These are phyloP conservation scores for Onygena corvina DNA, from an alignment of 2,329 filamentous ascomycete genomes.

Conservation along the genomic window DNA sequence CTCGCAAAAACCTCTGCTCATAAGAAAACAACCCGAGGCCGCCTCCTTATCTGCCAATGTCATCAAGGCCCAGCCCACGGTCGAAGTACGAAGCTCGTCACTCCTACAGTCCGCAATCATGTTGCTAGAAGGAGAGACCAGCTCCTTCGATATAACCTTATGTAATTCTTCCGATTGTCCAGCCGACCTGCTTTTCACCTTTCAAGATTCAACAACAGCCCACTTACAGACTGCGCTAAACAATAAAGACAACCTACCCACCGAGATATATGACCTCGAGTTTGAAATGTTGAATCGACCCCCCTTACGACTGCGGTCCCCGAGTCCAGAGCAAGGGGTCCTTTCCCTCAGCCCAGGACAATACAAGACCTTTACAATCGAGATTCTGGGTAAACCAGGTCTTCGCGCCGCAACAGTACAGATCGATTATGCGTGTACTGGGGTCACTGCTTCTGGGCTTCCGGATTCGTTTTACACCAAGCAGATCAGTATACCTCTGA, in stretches of 20 bases:
- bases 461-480: constrained; percentile 69
- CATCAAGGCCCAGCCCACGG: constrained; percentile 64
- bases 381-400: constrained; percentile 75
- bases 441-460: constrained; percentile 54
- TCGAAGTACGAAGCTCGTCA: constrained; percentile 63
- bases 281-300: constrained; percentile 63
- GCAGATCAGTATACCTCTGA: constrained; percentile 67
- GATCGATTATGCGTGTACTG: constrained; percentile 77
- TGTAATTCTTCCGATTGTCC: constrained; percentile 65
- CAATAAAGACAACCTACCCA: constrained; percentile 63
- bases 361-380: constrained; percentile 63
- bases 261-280: constrained; percentile 78
- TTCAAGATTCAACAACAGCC: constrained; percentile 74
- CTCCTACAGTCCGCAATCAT: constrained; percentile 77
- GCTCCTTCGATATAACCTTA: constrained; percentile 64
- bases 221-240: constrained; percentile 62
- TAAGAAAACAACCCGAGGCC: constrained; percentile 27
- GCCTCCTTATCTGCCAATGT: constrained; percentile 51
- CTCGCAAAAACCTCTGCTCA: constrained; percentile 25
- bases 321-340: constrained; percentile 31
- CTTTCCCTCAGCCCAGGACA: constrained; percentile 54
- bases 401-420: constrained; percentile 68
- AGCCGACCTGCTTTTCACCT: constrained; percentile 78
- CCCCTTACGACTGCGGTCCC: constrained; percentile 47
- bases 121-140: constrained; percentile 81